Percentiles rank a stretch among this genome's conserved stretches.
phyloP scores from a whole-genome alignment of 1,284 basidiomycete species.

The Apiotrichum gracile region DNA sequence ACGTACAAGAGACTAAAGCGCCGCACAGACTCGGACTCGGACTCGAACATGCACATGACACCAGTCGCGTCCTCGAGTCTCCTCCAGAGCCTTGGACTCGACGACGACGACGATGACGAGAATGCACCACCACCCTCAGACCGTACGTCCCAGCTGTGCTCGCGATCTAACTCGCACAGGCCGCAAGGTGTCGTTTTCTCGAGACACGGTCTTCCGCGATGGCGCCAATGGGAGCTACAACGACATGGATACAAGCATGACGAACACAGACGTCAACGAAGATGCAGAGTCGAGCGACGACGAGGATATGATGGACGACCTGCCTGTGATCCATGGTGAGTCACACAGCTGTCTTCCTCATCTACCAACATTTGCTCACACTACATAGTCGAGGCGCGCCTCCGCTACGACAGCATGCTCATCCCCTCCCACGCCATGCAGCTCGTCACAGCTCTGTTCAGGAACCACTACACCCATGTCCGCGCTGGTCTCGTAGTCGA shows the following conservation, averaged over 20 bases:
- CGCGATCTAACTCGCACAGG: not conserved
- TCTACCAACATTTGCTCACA: not conserved
- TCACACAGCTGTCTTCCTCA: not conserved
- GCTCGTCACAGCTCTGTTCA: constrained; percentile 1
- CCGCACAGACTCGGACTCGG: too few relatives aligned
- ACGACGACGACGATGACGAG: not conserved
- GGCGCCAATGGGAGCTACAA: too few relatives aligned
- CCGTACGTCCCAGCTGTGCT: not conserved
- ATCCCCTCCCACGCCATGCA: not conserved
- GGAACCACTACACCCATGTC: constrained; percentile 2
- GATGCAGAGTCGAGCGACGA: not conserved
- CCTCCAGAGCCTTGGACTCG: too few relatives aligned
- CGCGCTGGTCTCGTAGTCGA: not conserved
- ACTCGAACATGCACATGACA: constrained; percentile 2
- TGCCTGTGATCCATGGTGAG: constrained; percentile 22
- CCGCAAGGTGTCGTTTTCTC: not conserved
- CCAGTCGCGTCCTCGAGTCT: not conserved
- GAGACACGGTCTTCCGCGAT: not conserved
- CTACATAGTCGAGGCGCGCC: constrained; percentile 72
- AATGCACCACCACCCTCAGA: not conserved
- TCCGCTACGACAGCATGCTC: not conserved
- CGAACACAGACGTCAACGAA: not conserved
- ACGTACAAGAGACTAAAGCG: not conserved
- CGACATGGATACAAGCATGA: too few relatives aligned
- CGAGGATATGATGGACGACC: constrained; percentile 4